phyloP scores from a whole-genome alignment of 2,329 filamentous ascomycete genomes.

The Colletotrichum sp. region DNA sequence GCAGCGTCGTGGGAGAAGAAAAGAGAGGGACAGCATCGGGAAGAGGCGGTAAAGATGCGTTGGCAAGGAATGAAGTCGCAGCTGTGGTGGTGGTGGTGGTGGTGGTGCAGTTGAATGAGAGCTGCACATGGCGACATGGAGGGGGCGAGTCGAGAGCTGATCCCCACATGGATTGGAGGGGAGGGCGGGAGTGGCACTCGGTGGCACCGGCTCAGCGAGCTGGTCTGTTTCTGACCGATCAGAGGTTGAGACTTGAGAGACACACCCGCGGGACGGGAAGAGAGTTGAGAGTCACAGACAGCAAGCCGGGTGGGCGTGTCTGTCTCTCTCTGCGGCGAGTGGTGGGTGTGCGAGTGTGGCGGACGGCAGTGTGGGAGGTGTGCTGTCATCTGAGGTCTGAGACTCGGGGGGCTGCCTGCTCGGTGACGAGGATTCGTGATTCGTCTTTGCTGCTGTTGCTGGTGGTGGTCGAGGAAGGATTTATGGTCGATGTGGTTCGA shows the following conservation, averaged over 20 bases:
- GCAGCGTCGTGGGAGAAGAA: background rate
- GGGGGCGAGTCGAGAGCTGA: background rate
- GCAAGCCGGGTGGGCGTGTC: background rate
- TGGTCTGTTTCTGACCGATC: background rate
- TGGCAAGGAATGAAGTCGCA: background rate
- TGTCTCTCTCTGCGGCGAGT: background rate
- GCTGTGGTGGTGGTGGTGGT: background rate
- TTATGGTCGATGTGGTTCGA: background rate
- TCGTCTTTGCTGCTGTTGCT: background rate
- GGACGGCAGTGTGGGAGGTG: background rate
- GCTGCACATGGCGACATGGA: background rate
- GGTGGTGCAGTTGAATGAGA: background rate
- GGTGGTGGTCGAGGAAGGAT: background rate
- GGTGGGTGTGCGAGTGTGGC: background rate
- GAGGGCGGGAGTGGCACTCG: background rate
- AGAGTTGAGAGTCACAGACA: background rate
- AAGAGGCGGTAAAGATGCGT: conserved; percentile 18
- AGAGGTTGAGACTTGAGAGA: background rate
- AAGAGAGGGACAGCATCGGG: background rate
- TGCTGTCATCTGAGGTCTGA: background rate
- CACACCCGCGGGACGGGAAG: background rate
- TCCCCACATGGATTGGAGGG: background rate
- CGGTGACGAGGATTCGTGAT: background rate
- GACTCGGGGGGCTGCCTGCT: background rate
- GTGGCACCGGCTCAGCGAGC: background rate